A percentile compares a stretch with the other conserved stretches of the same genome.
Conservation (phyloP, 2,329 filamentous ascomycete genomes). For the Lecanoromycetidae sp. region DNA sequence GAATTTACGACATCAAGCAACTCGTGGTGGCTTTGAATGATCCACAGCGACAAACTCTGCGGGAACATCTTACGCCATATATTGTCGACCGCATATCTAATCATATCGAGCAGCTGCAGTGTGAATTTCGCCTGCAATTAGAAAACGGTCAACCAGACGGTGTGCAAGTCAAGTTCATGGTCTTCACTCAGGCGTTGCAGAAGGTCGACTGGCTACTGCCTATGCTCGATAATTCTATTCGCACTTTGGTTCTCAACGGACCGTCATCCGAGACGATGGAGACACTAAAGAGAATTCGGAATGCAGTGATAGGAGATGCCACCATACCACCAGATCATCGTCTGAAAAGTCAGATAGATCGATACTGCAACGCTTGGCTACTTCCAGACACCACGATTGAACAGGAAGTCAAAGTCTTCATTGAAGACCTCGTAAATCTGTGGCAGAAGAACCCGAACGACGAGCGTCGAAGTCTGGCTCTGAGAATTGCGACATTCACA, state of each 20-base stretch:
- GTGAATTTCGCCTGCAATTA: neutral
- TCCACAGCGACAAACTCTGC: neutral
- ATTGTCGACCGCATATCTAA: neutral
- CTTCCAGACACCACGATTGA: neutral
- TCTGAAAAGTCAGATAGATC: neutral
- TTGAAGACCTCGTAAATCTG: neutral
- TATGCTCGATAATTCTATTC: neutral
- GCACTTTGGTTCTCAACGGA: neutral
- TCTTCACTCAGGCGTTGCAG: neutral
- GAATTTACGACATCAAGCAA: neutral
- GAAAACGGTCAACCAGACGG: neutral
- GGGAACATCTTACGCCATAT: neutral
- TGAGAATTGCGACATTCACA: neutral
- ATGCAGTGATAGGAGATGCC: neutral
- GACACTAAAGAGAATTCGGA: neutral
- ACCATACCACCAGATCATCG: neutral
- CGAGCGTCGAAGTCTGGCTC: neutral
- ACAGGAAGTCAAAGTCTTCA: neutral
- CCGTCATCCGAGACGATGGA: neutral
- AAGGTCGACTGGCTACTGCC: neutral
- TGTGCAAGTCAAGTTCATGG: neutral
- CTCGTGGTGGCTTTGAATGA: neutral
- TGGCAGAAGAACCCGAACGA: neutral
- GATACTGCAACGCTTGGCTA: neutral
- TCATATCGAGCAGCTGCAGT: neutral